Conservation (phyloP, 2,329 filamentous ascomycete genomes). For the Trichophaea hybrida region DNA sequence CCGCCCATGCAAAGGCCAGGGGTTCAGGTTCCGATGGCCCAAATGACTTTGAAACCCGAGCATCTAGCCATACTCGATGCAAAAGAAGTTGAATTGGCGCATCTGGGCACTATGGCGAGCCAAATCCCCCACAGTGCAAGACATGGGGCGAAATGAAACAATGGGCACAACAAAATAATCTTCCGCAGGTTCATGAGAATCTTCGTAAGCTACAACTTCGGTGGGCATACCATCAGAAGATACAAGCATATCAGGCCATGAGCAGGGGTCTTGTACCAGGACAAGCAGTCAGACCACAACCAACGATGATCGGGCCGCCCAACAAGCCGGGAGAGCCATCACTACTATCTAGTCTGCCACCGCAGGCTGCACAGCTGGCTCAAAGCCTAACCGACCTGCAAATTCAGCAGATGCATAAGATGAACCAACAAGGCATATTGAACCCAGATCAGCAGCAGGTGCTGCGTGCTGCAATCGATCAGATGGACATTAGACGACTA, state of each 20-base stretch:
- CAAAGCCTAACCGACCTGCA: background rate
- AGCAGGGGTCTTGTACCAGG: background rate
- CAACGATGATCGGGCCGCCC: background rate
- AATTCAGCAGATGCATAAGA: background rate
- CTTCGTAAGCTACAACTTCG: background rate
- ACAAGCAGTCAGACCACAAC: background rate
- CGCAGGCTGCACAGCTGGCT: background rate
- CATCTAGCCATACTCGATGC: constrained; percentile 32
- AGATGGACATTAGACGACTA: background rate
- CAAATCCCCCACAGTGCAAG: constrained; percentile 31
- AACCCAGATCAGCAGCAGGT: background rate
- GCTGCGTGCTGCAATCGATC: background rate
- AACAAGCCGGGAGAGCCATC: background rate
- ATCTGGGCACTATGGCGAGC: constrained; percentile 29
- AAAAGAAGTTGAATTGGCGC: constrained; percentile 31
- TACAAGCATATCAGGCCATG: background rate
- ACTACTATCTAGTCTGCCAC: background rate
- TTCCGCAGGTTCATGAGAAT: background rate
- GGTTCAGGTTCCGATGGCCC: constrained; percentile 15
- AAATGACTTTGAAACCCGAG: constrained; percentile 28
- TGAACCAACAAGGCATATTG: background rate
- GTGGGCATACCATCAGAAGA: background rate
- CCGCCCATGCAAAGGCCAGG: background rate
- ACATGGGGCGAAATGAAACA: constrained; percentile 36
- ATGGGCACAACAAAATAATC: constrained; percentile 30